Evolutionary conservation across 345 rosid genomes (phyloP), one percentile per base, ranked within the genome.

Genomic region (Iberis pinnata): DNA sequence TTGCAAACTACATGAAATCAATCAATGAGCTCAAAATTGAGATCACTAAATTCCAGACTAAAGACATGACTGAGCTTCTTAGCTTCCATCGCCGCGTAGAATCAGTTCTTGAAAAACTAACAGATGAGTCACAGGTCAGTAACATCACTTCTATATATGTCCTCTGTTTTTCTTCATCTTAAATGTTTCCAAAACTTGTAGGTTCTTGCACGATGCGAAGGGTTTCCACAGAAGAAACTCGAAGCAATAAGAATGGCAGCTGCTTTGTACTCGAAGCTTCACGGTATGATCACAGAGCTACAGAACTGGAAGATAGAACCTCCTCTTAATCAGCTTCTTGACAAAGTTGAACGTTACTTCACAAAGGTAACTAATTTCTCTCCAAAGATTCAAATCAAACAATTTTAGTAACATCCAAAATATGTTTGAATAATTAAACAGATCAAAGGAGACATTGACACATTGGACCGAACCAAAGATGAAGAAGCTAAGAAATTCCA

Each of bases 101-200:
- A 73, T 79, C 89, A 59, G 53, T 76, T 60, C 95, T 93, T 25
- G 99, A 86, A 52, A 71, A 86, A 4, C 70, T 93, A 49, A 82
- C 92, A 1, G 97, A 93, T 60, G 97, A 93, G 75, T 69, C 95
- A 31, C 97, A 88, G 83, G 98, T 82, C n/a, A 56, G 53, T n/a
- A 64, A 12, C 9, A 18, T 55, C 27, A 40, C 18, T 40, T 64
- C 13, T 9, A 5, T 18, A 2, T 7, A 3, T 17, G 4, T 56
- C 37, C 40, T 42, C 37, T 64, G 51, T 33, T 40, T 64, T 20
- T 22, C 6, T 22, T 6, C 25, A 3, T 6, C 25, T 22, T 33
- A 26, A 12, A 17, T 52, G 41, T 49, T 27, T 27, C 26, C 2
- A 26, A 43, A 27, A 29, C 1, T n/a, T 12, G 29, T 75, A 92